Evolutionary conservation across 2,329 filamentous ascomycete genomes (phyloP), one percentile per base, ranked within the genome.

Genomic region (Endocalyx cinctus): DNA sequence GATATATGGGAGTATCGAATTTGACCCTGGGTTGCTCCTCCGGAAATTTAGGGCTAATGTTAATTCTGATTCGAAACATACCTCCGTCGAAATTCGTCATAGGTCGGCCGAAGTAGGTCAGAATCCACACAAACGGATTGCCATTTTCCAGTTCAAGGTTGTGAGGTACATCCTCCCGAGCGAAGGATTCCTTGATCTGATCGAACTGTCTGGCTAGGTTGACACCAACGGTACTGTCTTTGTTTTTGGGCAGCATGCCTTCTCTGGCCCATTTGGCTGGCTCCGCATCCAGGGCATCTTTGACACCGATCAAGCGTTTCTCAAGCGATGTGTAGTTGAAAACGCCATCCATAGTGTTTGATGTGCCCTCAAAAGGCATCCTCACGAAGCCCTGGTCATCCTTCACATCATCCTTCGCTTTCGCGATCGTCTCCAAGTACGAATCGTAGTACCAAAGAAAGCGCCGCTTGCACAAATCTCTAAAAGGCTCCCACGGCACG

Each of bases 381-480:
- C 73, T 74, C n/a, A 66, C 60, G 51, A 98, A 97, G 1, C 56
- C 41, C 23, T 77, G 64, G 3, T 77, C 74, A 39, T 82, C 77
- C 40, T 74, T 72, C 35, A 82, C 75, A 46, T 85, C 77, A 17
- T 66, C 58, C 47, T 70, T 74, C 17, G 81, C 84, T 39, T 79
- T 72, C 23, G 79, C 70, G 32, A 94, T 80, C 2, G 82, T 74
- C 4, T 73, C 66, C 15, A 92, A 66, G 53, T 97, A 97, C 4
- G 84, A 84, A 46, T 94, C 84, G 58, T 86, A 94, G 62, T 97
- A 97, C 92, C 92, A 97, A 11, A 97, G 67, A 55, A 97, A 96
- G 2, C 89, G 79, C 23, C 84, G 80, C 62, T 97, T 97, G 70
- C 84, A 86, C 5, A 95, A 69, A 52, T 97, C 90, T 46, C 80